Evolutionary conservation across 495 filamentous ascomycete genomes (phyloP).

Genomic region (Penicillium samsonianum): DNA sequence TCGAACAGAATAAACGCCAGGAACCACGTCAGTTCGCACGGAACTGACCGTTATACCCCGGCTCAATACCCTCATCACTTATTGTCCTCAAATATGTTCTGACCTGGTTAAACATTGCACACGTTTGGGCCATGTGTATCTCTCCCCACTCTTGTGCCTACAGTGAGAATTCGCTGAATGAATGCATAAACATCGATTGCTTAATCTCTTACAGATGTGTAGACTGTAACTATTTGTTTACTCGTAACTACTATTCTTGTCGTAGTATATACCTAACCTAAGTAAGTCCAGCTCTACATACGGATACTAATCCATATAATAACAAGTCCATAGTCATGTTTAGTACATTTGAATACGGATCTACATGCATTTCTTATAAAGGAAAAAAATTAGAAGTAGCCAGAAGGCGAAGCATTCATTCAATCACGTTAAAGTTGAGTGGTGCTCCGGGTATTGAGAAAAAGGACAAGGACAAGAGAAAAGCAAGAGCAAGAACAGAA

Average conservation of each 20-base stretch:
- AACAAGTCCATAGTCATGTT: not conserved
- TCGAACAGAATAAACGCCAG: not conserved
- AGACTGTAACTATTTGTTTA: not conserved
- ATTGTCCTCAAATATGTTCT: not conserved
- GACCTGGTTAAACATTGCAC: not conserved
- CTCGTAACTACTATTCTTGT: not conserved
- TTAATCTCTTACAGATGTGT: not conserved
- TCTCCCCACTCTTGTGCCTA: not conserved
- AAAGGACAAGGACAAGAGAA: conserved; percentile 6
- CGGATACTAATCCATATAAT: no score
- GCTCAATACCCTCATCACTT: not conserved
- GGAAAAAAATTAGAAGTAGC: not conserved
- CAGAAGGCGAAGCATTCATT: conserved; percentile 6
- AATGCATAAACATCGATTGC: not conserved
- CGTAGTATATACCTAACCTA: no score
- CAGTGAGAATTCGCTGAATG: not conserved
- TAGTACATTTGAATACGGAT: no score
- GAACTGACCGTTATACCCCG: conserved; percentile 1
- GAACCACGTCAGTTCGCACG: not conserved
- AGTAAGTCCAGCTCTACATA: no score
- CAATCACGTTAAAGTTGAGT: not conserved
- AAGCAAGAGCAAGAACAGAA: not conserved
- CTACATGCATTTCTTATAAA: no score
- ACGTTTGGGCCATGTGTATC: not conserved
- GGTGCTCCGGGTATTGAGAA: conserved; percentile 1